Percentiles rank a stretch among this genome's conserved stretches.
Evolutionary conservation across 2,329 filamentous ascomycete species (phyloP).

Genomic region (Exophiala oligosperma): DNA sequence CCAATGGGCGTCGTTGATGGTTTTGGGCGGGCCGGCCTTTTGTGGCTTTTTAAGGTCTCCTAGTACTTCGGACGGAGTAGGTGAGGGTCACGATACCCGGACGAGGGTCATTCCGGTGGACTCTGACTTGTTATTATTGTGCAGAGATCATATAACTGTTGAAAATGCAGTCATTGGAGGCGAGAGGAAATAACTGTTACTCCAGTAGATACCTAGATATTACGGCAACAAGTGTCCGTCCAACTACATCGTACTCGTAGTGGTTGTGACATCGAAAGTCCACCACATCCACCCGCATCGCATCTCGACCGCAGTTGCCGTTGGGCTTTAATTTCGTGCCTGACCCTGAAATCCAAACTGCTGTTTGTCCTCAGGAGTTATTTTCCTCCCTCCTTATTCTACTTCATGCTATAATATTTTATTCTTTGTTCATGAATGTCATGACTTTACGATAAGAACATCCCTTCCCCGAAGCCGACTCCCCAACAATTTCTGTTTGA

Average conservation of each 20-base stretch:
- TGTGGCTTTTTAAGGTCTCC: background rate
- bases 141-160: too few relatives aligned
- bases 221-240: too few relatives aligned
- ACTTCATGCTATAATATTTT: background rate
- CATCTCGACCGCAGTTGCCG: background rate
- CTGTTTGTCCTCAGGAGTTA: background rate
- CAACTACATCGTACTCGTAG: too few relatives aligned
- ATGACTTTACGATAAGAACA: conserved; percentile 17
- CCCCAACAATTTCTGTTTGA: background rate
- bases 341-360: background rate
- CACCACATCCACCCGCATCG: background rate
- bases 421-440: conserved; percentile 6
- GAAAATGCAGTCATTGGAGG: too few relatives aligned
- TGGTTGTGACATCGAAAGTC: background rate
- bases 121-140: background rate
- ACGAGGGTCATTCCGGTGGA: background rate
- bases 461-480: background rate
- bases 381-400: background rate
- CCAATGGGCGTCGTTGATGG: too few relatives aligned
- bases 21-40: background rate
- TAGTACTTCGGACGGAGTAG: background rate
- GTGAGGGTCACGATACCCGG: too few relatives aligned
- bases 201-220: too few relatives aligned
- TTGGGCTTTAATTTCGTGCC: conserved; percentile 1
- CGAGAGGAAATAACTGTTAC: too few relatives aligned